Base-by-base conservation (phyloP, 1,284 basidiomycete genomes). In the Trametes polyzona region DNA sequence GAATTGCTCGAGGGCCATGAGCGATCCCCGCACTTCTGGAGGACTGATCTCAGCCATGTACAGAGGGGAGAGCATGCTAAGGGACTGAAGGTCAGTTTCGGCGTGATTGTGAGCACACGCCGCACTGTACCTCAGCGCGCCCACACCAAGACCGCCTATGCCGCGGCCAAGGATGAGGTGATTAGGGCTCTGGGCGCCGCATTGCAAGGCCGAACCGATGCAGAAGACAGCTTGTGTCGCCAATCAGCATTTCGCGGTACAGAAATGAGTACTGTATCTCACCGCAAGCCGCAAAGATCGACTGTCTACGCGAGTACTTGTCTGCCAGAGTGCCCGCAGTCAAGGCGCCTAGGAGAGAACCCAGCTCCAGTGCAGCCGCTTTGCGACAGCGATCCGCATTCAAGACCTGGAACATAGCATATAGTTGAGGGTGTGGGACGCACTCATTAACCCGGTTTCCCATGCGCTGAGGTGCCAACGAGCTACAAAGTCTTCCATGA, bases 11-110 rank as follows among this genome's bases (percentile, higher is more conserved):
- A 93, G 76, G 0, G 90, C 85, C 71, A 93, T 81, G 32, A 93
- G 79, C 0, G 90, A 89, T 5, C 91, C 91, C n/a, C 92, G 81
- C 0, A 90, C 79, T 72, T 93, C 90, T 0, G 90, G 89, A 14
- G 91, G 83, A 59, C 86, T 86, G 41, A 93, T 91, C 72, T 93
- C 91, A 0, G 90, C 86, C 78, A 93, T 92, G 71, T 93, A 93
- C 6, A 93, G 73, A 0, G 89, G 89, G 0, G 85, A 84, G 14
- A 92, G 77, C 84, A 90, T 92, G 64, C 88, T 91, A 51, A 17
- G 33, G 37, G 24, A 29, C 27, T n/a, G n/a, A 10, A 3, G 16
- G 16, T 43, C 2, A 23, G 14, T 43, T 1, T 27, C 4, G 4
- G 24, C 5, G 23, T 42, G 2, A 4, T 8, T 36, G 26, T 37